These are phyloP conservation scores for Diddensiella transvaalensis DNA, from an alignment of 805 yeast genomes.

Conservation along the genomic window DNA sequence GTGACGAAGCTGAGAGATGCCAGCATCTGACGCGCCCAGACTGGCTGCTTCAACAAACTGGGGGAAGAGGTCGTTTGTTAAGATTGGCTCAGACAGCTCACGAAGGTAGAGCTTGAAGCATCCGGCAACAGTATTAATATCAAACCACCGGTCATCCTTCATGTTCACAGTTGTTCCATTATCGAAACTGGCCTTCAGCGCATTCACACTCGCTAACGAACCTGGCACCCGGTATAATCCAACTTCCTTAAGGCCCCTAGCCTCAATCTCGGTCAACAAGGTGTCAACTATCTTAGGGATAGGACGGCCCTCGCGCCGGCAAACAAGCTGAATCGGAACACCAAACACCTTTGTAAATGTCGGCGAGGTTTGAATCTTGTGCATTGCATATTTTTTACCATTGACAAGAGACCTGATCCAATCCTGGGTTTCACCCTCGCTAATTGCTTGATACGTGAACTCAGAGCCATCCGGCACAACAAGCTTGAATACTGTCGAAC, in stretches of 20 bases:
- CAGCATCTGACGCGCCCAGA: constrained; percentile 23
- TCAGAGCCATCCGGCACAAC: constrained; percentile 49
- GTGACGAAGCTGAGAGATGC: constrained; percentile 25
- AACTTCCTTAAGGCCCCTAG: constrained; percentile 83
- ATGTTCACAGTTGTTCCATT: constrained; percentile 44
- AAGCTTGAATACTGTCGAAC: constrained; percentile 37
- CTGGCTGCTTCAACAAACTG: constrained; percentile 41
- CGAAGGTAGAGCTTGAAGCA: constrained; percentile 79
- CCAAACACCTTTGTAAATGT: constrained; percentile 65
- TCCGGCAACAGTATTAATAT: constrained; percentile 82
- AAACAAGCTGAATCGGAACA: constrained; percentile 72
- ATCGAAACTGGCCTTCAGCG: constrained; percentile 52
- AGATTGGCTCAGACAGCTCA: constrained; percentile 80
- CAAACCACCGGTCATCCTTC: constrained; percentile 62
- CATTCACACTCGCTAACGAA: constrained; percentile 54
- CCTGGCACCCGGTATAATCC: constrained; percentile 82
- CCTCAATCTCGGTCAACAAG: constrained; percentile 71
- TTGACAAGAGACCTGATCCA: constrained; percentile 52
- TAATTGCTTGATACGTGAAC: constrained; percentile 62
- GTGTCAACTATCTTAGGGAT: constrained; percentile 66
- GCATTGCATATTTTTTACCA: constrained; percentile 27
- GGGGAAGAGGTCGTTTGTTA: constrained; percentile 63
- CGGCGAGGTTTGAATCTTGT: constrained; percentile 16
- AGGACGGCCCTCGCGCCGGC: constrained; percentile 60
- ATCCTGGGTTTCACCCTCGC: constrained; percentile 59